Conservation (phyloP, 305 asterid genomes). For the Rubia balearica region DNA sequence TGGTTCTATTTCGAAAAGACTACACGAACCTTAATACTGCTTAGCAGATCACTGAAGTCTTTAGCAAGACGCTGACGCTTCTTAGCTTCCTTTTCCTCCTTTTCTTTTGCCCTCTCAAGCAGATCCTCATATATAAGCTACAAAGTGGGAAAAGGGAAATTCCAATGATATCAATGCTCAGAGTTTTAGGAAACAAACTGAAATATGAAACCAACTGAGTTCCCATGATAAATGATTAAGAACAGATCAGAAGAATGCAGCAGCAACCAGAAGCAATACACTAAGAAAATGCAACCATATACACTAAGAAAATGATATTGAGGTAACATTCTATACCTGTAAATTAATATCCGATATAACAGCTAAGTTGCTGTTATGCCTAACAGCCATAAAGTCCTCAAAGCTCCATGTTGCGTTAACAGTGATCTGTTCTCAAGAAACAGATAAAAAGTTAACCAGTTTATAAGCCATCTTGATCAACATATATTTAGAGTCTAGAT, state of each 20-base stretch:
- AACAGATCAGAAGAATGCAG: background rate
- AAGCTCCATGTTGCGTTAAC: slow-evolving; percentile 61
- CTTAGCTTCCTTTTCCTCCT: slow-evolving; percentile 90
- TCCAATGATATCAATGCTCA: background rate
- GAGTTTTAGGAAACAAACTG: background rate
- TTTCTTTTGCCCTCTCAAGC: slow-evolving; percentile 88
- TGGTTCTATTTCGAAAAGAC: slow-evolving; percentile 15
- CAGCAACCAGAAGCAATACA: background rate
- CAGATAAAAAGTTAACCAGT: slow-evolving; percentile 19
- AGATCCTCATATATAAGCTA: slow-evolving; percentile 85
- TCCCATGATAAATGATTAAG: background rate
- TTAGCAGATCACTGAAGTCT: slow-evolving; percentile 70
- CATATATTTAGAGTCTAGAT: background rate
- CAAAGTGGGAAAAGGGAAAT: slow-evolving; percentile 11
- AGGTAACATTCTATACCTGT: slow-evolving; percentile 41
- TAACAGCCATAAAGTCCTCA: slow-evolving; percentile 58
- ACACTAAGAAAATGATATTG: background rate
- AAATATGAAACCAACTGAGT: background rate
- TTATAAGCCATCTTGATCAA: background rate
- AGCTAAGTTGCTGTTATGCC: slow-evolving; percentile 33
- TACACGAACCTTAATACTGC: slow-evolving; percentile 56
- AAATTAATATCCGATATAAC: slow-evolving; percentile 59
- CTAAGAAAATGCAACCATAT: background rate
- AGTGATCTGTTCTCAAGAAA: slow-evolving; percentile 37
- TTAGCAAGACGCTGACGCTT: slow-evolving; percentile 80